A percentile compares a stretch with the other conserved stretches of the same genome.
Evolutionary conservation across 2,329 filamentous ascomycete genomes (phyloP).

Genomic region (Beauveria brongniartii): DNA sequence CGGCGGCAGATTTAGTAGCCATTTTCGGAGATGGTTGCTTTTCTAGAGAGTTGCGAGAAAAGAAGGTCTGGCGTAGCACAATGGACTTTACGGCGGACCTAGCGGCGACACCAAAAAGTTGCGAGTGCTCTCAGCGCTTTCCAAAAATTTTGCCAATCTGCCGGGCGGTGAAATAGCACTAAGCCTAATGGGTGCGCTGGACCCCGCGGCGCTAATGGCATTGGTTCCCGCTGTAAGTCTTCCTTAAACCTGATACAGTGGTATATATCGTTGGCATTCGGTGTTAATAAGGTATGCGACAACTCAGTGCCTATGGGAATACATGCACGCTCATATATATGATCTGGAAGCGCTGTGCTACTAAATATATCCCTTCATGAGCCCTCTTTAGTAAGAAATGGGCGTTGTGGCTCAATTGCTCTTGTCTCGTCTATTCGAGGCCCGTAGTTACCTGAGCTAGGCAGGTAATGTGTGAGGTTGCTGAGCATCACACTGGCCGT

Average conservation of each 20-base stretch:
- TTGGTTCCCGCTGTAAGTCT: not conserved
- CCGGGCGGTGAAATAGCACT: slow-evolving; percentile 26
- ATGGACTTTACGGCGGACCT: not conserved
- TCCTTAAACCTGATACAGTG: not conserved
- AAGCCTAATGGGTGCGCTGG: slow-evolving; percentile 4
- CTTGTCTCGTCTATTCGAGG: no score
- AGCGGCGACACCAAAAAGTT: slow-evolving; percentile 4
- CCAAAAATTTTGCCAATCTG: slow-evolving; percentile 22
- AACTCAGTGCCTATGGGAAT: no score
- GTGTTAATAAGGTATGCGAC: no score
- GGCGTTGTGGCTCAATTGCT: no score
- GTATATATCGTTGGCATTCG: not conserved
- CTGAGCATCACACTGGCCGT: no score
- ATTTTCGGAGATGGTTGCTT: slow-evolving; percentile 25
- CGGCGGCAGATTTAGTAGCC: slow-evolving; percentile 39
- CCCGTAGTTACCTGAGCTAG: no score
- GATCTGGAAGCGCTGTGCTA: no score
- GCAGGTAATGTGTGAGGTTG: no score
- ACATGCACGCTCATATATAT: no score
- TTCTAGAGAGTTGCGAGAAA: slow-evolving; percentile 4
- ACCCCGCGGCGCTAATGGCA: slow-evolving; percentile 10
- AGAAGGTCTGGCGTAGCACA: not conserved
- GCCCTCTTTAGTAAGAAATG: no score
- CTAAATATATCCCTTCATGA: no score
- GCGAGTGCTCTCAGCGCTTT: not conserved